Conservation (phyloP, 805 yeast genomes). For the Saccharomycopsis vini region DNA sequence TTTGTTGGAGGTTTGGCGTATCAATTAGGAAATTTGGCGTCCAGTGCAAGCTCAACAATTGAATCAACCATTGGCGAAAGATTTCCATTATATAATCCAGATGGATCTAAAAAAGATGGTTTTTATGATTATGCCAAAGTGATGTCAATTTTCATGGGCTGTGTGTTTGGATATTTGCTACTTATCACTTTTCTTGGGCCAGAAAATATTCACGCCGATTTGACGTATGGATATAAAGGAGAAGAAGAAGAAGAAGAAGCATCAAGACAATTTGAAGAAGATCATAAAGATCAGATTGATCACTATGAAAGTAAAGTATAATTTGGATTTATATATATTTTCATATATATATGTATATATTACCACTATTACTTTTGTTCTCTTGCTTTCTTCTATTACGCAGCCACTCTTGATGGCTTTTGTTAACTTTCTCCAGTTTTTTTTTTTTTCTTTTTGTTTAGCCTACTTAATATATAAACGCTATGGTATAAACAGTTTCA, state of each 20-base stretch:
- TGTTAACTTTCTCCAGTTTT: not conserved
- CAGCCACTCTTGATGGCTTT: no score
- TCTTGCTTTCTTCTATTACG: no score
- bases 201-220: slow-evolving; percentile 29
- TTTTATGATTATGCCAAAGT: slow-evolving; percentile 56
- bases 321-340: no score
- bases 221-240: not conserved
- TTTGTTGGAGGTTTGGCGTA: slow-evolving; percentile 54
- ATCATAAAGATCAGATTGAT: not conserved
- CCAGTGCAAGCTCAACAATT: slow-evolving; percentile 64
- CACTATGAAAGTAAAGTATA: no score
- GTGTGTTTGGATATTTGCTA: slow-evolving; percentile 47
- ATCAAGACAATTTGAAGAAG: not conserved
- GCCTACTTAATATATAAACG: not conserved
- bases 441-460: not conserved
- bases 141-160: slow-evolving; percentile 62
- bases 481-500: no score
- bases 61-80: slow-evolving; percentile 52
- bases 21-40: slow-evolving; percentile 66
- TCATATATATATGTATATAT: no score
- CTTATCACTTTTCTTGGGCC: slow-evolving; percentile 48
- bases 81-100: slow-evolving; percentile 41
- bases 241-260: not conserved
- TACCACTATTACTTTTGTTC: no score
- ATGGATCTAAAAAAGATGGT: slow-evolving; percentile 24